Conservation (phyloP, 2,329 filamentous ascomycete genomes). For the Epichloe scottii region DNA sequence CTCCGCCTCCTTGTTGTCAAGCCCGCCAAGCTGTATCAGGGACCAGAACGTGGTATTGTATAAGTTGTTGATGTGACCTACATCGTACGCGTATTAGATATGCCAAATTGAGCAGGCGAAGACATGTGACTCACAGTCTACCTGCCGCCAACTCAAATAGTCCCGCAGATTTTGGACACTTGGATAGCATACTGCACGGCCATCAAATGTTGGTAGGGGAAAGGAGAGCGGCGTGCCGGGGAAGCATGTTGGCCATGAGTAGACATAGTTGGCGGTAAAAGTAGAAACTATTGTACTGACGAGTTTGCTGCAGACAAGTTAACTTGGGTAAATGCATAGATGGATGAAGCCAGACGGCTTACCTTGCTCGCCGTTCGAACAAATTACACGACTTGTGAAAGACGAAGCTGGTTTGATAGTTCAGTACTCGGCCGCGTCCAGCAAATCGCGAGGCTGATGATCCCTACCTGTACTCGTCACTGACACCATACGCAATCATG, state of each 20-base stretch:
- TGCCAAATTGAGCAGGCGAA: background rate
- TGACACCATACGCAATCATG: constrained; percentile 80
- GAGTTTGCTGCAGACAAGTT: constrained; percentile 52
- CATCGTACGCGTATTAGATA: constrained; percentile 24
- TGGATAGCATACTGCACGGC: constrained; percentile 81
- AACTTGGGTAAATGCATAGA: background rate
- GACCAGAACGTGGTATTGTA: constrained; percentile 98
- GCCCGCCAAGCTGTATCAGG: constrained; percentile 64
- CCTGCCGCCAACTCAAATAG: constrained; percentile 95
- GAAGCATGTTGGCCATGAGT: constrained; percentile 68
- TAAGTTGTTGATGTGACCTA: constrained; percentile 92
- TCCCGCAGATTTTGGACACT: constrained; percentile 71
- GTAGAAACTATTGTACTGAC: constrained; percentile 84
- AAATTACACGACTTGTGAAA: constrained; percentile 72
- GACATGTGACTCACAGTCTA: constrained; percentile 56
- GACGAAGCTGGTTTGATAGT: constrained; percentile 53
- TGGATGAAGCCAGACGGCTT: constrained; percentile 13
- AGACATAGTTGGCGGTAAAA: constrained; percentile 84
- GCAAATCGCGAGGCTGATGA: background rate
- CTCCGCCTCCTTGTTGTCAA: constrained; percentile 70
- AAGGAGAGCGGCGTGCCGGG: constrained; percentile 55
- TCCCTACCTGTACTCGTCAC: constrained; percentile 73
- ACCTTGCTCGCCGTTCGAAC: constrained; percentile 78
- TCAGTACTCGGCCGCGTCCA: background rate
- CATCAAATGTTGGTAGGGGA: constrained; percentile 83